Conservation (phyloP, 1,284 basidiomycete species). For the Fomes fomentarius region DNA sequence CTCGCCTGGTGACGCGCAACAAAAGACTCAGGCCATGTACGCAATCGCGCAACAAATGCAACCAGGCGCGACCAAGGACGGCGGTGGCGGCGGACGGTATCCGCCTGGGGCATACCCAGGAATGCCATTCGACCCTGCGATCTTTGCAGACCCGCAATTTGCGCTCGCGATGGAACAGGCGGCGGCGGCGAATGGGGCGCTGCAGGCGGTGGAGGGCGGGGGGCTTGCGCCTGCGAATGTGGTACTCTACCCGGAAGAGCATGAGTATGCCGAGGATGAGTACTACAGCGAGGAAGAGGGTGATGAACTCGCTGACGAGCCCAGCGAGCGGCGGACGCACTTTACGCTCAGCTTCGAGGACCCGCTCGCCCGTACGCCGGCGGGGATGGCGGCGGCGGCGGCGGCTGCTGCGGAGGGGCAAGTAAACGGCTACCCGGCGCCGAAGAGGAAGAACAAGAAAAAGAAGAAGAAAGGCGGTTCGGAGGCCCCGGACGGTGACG, state of each 20-base stretch:
- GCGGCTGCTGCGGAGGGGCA: conserved; percentile 18
- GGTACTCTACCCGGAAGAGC: conserved; percentile 48
- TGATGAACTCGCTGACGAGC: conserved; percentile 45
- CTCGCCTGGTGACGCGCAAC: conserved; percentile 36
- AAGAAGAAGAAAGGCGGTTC: conserved; percentile 36
- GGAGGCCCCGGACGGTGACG: conserved; percentile 26
- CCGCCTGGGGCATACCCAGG: conserved; percentile 36
- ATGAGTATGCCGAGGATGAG: conserved; percentile 48
- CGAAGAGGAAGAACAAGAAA: conserved; percentile 41
- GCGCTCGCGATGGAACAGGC: conserved; percentile 55
- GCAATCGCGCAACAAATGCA: conserved; percentile 71
- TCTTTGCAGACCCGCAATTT: conserved; percentile 59
- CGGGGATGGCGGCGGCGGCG: conserved; percentile 19
- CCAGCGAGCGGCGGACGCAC: conserved; percentile 32
- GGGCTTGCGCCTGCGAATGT: conserved; percentile 41
- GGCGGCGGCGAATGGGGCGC: conserved; percentile 44
- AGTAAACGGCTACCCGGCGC: conserved; percentile 14
- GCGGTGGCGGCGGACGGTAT: conserved; percentile 35
- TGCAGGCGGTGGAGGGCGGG: conserved; percentile 34
- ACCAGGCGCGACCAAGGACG: conserved; percentile 47
- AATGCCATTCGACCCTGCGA: conserved; percentile 55
- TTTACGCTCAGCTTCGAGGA: conserved; percentile 47
- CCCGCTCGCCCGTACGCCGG: conserved; percentile 20
- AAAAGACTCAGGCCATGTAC: conserved; percentile 62
- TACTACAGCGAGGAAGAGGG: conserved; percentile 51